Base-by-base conservation (phyloP, 805 yeast species). In the Zygosaccharomyces gambellarensis region DNA sequence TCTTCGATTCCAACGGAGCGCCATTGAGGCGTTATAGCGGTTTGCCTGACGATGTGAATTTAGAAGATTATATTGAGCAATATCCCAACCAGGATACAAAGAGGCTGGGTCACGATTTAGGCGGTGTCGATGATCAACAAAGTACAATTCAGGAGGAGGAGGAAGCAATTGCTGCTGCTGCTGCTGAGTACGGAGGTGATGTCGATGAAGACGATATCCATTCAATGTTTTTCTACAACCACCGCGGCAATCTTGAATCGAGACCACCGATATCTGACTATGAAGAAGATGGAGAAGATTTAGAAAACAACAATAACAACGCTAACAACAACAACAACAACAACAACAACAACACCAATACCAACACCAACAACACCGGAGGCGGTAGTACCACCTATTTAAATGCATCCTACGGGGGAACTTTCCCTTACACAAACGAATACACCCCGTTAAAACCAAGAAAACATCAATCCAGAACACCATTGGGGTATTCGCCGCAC, bases 21-120 rank as follows among this genome's bases (percentile, higher is more conserved):
- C 85, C 82, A 42, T 80, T 88, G 5, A 73, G 90, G 59, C 70
- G 90, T 30, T 85, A 85, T 59, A 82, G 90, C 19, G 87, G 85
- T 19, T 78, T 81, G 2, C 85, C 85, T 0, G 85, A 81, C 59
- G 82, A 81, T 61, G 74, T 73, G 11, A 71, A 73, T 53, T 59
- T 69, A 28, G 77, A 72, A 48, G 77, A 72, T 49, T 70, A 69
- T 48, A 69, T 72, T 38, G 77, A 72, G 47, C 73, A 68, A 44
- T 38, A 32, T 34, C 52, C 46, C 30, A 21, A 22, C 11, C 36
- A 39, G 21, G 51, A 52, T 30, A 23, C 42, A 6, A 44, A 46
- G 23, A 36, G 52, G 31, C 31, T 38, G 11, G 50, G 50, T 25
- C 51, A 50, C 19, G 55, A 52, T 30, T 36, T 48, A 38, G 36